Evolutionary conservation across 768 basidiomycete genomes (phyloP), one percentile per base, ranked within the genome.

Genomic region (Trichaptum fuscoviolaceum): DNA sequence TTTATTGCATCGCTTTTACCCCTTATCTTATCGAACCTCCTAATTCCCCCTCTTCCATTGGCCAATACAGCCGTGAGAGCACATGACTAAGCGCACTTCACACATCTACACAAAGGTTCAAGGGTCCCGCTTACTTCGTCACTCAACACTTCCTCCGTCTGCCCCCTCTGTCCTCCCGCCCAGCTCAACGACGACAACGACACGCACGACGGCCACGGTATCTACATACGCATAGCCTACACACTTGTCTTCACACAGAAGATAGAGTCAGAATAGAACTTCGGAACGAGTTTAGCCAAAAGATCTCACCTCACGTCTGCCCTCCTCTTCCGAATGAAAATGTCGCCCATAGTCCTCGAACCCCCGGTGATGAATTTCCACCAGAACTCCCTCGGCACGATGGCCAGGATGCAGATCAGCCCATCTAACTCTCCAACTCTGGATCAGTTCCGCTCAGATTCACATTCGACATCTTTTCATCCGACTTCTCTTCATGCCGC

Each of bases 311-410:
- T 52, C 42, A 52, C 42, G 42, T 61, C 59, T 61, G 18, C 10
- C 59, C 30, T 61, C 25, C 24, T 18, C 59, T 12, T 61, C 30
- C 30, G 25, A 61, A 61, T 61, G 59, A 61, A 61, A 66, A 86
- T 86, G 86, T 81, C 85, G 62, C 82, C 85, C 73, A 82, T 87
- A 73, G 81, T 85, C 69, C 79, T 87, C 70, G 85, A 87, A 73
- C 74, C 83, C 35, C 83, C 84, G 58, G 77, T 82, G 35, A 71
- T 85, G 71, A 81, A 77, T 76, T 81, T 85, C 75, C 84, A 83
- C 68, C 81, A 77, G 70, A 74, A 78, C 52, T 70, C 79, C 66
- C 75, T 81, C 63, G 72, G 77, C 30, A 71, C 79, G 64, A 78
- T 85, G 73, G 78, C 83, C 36, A 80, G 83, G 62, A 75, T 85